Base-by-base conservation (phyloP, 768 basidiomycete genomes). In the Suillus variegatus region DNA sequence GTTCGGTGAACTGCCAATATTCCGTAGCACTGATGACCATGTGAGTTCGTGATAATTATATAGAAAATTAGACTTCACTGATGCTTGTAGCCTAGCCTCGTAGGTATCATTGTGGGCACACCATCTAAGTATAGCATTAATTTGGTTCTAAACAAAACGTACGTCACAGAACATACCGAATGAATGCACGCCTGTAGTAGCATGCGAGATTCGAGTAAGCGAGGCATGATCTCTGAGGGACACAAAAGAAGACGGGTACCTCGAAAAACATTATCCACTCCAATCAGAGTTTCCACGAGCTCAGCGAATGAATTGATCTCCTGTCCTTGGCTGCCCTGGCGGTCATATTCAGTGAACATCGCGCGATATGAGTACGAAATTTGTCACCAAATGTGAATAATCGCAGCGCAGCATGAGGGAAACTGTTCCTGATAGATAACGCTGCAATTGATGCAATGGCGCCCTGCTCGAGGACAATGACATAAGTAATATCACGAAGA, bases 251-350 rank as follows among this genome's bases (percentile, higher is more conserved):
- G 18, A 20, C 1, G 63, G 73, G 54, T 60, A 82, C 82, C 79
- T 71, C 85, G 77, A 68, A 77, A 84, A 61, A 82, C 77, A 65
- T 81, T 81, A 3, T 68, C 58, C 8, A 64, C 62, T 2, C 82
- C 82, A 16, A 85, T 64, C 9, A 66, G 62, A 10, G 66, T 66
- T 64, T 85, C 83, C 4, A 82, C 78, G 6, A 81, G 72, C 3
- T 78, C 70, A 6, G 81, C 79, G 66, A 80, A 86, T 2, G 70
- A 71, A 71, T 0, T 65, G 65, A 61, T 86, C 75, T 13, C 84
- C 85, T 12, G 79, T 80, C 35, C 85, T 75, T 16, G 85, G 85
- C 72, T 86, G 85, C 16, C 84, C 85, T 85, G 55, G 2, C n/a
- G 16, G n/a, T n/a, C 22, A 32, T 44, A 35, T 61, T 62, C 46